Percentiles rank a stretch among this genome's conserved stretches.
Evolutionary conservation across 768 basidiomycete genomes (phyloP).

Genomic region (Leccinum longicurvipes): DNA sequence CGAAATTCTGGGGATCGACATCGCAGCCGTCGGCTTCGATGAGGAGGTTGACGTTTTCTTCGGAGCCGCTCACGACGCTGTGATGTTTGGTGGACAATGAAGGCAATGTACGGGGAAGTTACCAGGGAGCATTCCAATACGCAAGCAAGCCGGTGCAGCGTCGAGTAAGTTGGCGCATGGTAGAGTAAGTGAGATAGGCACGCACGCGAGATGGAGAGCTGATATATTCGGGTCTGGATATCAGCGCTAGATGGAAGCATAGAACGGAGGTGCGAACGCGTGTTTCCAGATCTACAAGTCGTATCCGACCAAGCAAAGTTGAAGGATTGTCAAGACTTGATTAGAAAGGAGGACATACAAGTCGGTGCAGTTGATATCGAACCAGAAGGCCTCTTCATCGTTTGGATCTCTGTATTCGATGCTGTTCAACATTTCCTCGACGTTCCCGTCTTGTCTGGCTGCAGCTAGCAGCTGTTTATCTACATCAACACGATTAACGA

Average conservation of each 20-base stretch:
- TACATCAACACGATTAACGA: conserved; percentile 3
- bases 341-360: conserved; percentile 16
- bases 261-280: conserved; percentile 22
- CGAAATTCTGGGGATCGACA: conserved; percentile 24
- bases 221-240: background rate
- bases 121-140: background rate
- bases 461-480: conserved; percentile 25
- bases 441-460: conserved; percentile 22
- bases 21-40: conserved; percentile 28
- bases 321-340: background rate
- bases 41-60: conserved; percentile 21
- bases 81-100: background rate
- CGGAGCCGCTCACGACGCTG: conserved; percentile 16
- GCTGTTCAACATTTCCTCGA: conserved; percentile 25
- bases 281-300: conserved; percentile 25
- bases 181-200: background rate
- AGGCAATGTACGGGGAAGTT: background rate
- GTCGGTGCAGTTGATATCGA: conserved; percentile 32
- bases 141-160: background rate
- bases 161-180: background rate
- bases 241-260: conserved; percentile 13
- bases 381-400: conserved; percentile 19
- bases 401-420: conserved; percentile 19
- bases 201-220: conserved; percentile 34
- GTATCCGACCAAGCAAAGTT: background rate